Conservation (phyloP, 2,329 filamentous ascomycete species). For the Trichophyton schoenleinii region DNA sequence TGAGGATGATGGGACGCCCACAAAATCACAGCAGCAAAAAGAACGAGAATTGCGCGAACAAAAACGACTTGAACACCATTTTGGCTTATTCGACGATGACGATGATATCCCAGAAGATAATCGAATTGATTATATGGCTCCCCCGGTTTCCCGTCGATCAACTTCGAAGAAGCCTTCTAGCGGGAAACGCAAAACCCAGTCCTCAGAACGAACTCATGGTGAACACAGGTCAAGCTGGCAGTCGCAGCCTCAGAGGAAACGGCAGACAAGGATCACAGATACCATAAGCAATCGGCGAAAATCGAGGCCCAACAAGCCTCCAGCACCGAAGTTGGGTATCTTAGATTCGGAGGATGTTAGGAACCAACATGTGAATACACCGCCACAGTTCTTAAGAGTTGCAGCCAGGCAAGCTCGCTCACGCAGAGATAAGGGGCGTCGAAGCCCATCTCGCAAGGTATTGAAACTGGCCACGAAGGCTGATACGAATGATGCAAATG, state of each 20-base stretch:
- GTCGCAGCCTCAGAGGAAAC: slow-evolving; percentile 16
- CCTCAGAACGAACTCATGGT: slow-evolving; percentile 3
- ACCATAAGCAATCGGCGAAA: slow-evolving; percentile 15
- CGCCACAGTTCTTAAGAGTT: slow-evolving; percentile 44
- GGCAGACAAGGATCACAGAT: slow-evolving; percentile 29
- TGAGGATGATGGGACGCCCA: slow-evolving; percentile 13
- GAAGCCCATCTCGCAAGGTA: slow-evolving; percentile 41
- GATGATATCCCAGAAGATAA: slow-evolving; percentile 32
- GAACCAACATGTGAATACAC: slow-evolving; percentile 18
- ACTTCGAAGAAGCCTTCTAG: slow-evolving; percentile 14
- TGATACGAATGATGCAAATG: slow-evolving; percentile 45
- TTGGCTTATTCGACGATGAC: slow-evolving; percentile 13
- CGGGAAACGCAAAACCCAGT: slow-evolving; percentile 4
- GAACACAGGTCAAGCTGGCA: not conserved
- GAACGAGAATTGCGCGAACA: not conserved
- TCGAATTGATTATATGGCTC: slow-evolving; percentile 31
- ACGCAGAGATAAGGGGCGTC: slow-evolving; percentile 37
- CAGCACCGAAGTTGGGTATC: slow-evolving; percentile 33
- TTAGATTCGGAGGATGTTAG: slow-evolving; percentile 37
- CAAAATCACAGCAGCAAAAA: not conserved
- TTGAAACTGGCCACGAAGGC: slow-evolving; percentile 39
- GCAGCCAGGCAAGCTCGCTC: slow-evolving; percentile 42
- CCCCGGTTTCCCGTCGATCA: slow-evolving; percentile 18
- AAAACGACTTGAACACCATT: not conserved
- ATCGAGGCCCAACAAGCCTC: slow-evolving; percentile 16